phyloP scores from a whole-genome alignment of 345 rosid species.

The Rubroshorea leprosula region DNA sequence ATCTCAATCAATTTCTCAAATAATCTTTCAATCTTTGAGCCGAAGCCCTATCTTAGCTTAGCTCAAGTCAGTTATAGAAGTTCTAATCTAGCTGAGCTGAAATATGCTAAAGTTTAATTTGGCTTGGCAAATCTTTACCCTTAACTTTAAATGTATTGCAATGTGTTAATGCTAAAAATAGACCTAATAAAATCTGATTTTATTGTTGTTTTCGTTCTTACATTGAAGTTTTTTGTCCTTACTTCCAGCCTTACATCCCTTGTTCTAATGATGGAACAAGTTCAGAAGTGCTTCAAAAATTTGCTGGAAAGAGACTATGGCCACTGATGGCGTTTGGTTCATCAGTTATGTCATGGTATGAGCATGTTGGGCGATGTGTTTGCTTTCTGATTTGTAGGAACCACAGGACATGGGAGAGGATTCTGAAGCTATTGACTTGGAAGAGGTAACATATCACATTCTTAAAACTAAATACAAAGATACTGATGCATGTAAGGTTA shows the following conservation, averaged over 20 bases:
- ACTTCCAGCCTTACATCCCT: constrained; percentile 50
- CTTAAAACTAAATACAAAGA: too few relatives aligned
- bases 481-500: too few relatives aligned
- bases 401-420: constrained; percentile 63
- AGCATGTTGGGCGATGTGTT: constrained; percentile 63
- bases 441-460: constrained; percentile 37
- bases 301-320: constrained; percentile 70
- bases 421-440: constrained; percentile 47
- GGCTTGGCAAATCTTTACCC: too few relatives aligned
- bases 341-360: constrained; percentile 76
- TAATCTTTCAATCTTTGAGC: too few relatives aligned
- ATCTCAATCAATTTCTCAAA: too few relatives aligned
- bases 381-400: constrained; percentile 54
- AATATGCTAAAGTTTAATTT: too few relatives aligned
- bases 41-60: too few relatives aligned
- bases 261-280: constrained; percentile 35
- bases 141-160: background rate
- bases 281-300: constrained; percentile 36
- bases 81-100: too few relatives aligned
- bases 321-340: constrained; percentile 55
- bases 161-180: background rate
- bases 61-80: too few relatives aligned
- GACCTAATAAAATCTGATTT: too few relatives aligned
- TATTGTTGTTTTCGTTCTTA: background rate
- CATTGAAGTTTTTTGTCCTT: background rate